Base-by-base conservation (phyloP, 768 basidiomycete genomes). In the Boletus barrowsii region DNA sequence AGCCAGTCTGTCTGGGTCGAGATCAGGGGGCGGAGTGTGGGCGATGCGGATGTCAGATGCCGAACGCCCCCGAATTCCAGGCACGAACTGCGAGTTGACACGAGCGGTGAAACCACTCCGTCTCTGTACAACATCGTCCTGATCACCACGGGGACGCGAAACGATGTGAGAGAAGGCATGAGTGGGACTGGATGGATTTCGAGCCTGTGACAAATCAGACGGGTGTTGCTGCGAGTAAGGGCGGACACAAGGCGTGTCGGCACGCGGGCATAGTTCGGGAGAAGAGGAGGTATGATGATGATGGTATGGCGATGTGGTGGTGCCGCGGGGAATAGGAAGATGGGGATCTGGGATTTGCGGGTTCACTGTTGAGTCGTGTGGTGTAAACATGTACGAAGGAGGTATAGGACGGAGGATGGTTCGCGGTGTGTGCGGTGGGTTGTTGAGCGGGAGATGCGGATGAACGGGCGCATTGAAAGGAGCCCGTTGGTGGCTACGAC, bases 1-100 rank as follows among this genome's bases (percentile, higher is more conserved):
- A 8, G 63, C 69, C 14, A 69, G 43, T 52, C 67, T 60, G 36
- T 69, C 68, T 4, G 57, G 54, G 37, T 69, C 68, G 49, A 69
- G 59, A 47, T 71, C 68, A 50, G 61, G 61, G 26, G 62, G 60
- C 10, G 67, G 60, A 22, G 64, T 59, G 18, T 57, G 53, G 10
- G 42, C 40, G 43, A 62, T 35, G 47, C 64, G 65, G 42, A 58
- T 49, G 32, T 65, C 62, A 10, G 65, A 60, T 18, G 68, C 47
- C 17, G 69, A 62, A 18, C 61, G 58, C 11, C 61, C 67, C 14
- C 60, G 55, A 53, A 42, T 33, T 15, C 57, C 47, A 50, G 55
- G 59, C 29, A 55, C 55, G 1, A 55, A 22, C 18, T 64, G 53
- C 5, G 48, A 40, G 32, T 30, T 46, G 33, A 58, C 40, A 49